phyloP scores from a whole-genome alignment of 2,329 filamentous ascomycete species.

The Scytalidium sp. region DNA sequence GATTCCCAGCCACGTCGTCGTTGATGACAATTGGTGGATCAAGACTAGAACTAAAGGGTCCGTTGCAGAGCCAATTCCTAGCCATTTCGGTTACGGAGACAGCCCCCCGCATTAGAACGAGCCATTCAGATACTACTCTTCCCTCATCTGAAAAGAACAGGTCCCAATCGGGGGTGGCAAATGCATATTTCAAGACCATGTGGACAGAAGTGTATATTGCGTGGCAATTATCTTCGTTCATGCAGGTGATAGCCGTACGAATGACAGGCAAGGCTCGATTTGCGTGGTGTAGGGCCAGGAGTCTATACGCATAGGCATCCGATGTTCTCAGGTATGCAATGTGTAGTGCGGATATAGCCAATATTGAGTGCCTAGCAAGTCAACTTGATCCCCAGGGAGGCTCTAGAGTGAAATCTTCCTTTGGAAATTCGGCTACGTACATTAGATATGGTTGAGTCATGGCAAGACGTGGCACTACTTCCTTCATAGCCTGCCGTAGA shows the following conservation, averaged over 20 bases:
- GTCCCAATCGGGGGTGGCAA: background rate
- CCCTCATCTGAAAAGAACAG: background rate
- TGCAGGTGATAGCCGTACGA: background rate
- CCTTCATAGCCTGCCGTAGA: slow-evolving; percentile 29
- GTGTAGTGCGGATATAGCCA: background rate
- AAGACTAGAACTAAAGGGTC: background rate
- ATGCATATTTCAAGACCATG: background rate
- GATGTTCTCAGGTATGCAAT: background rate
- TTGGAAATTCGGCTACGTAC: background rate
- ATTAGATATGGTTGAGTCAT: slow-evolving; percentile 55
- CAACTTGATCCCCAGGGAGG: too few relatives aligned
- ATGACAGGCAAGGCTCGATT: background rate
- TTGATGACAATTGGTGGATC: background rate
- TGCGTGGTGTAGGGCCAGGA: background rate
- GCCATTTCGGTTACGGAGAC: background rate
- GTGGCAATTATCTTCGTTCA: background rate
- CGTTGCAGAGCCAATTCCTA: background rate
- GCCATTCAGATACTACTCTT: background rate
- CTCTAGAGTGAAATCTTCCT: background rate
- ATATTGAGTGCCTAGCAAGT: background rate
- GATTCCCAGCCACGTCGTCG: background rate
- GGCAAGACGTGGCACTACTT: slow-evolving; percentile 49
- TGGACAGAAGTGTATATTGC: background rate
- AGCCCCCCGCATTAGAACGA: background rate
- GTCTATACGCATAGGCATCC: background rate